Percentiles rank a stretch among this genome's conserved stretches.
Evolutionary conservation across 495 filamentous ascomycete genomes (phyloP).

Genomic region (Tuber borchii): DNA sequence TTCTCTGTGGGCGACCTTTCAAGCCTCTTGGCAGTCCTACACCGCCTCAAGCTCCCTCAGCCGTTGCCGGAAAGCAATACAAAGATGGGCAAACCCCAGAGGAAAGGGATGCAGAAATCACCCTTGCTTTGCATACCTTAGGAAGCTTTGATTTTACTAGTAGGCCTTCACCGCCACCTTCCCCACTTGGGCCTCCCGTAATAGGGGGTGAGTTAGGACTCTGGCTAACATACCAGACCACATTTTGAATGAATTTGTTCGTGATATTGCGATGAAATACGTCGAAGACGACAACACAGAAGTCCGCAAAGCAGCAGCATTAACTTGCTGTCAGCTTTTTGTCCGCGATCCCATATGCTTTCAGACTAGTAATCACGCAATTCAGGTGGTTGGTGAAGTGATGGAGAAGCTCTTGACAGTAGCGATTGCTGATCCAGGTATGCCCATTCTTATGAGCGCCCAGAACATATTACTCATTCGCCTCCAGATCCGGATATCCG

Average conservation of each 20-base stretch:
- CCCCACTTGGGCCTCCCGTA: constrained; percentile 4
- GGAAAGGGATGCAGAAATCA: constrained; percentile 79
- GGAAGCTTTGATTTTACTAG: constrained; percentile 92
- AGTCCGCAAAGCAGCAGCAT: constrained; percentile 85
- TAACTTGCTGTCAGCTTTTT: constrained; percentile 96
- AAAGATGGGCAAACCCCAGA: constrained; percentile 64
- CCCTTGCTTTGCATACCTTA: constrained; percentile 81
- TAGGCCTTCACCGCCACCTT: constrained; percentile 32
- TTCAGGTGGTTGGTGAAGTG: constrained; percentile 93
- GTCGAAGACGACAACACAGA: constrained; percentile 92
- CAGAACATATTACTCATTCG: background rate
- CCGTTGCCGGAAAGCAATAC: constrained; percentile 78
- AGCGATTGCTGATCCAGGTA: constrained; percentile 73
- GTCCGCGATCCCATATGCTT: constrained; percentile 94
- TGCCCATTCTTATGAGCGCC: constrained; percentile 7
- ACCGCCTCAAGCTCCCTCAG: constrained; percentile 57
- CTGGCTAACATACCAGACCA: constrained; percentile 52
- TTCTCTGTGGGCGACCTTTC: constrained; percentile 85
- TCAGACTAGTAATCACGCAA: constrained; percentile 91
- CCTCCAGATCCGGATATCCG: constrained; percentile 69
- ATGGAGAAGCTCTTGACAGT: constrained; percentile 94
- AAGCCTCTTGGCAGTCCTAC: constrained; percentile 83
- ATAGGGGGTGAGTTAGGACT: background rate
- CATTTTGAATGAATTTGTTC: constrained; percentile 94
- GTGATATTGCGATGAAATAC: constrained; percentile 95